phyloP scores from a whole-genome alignment of 805 yeast genomes.

The Pichia heedii region DNA sequence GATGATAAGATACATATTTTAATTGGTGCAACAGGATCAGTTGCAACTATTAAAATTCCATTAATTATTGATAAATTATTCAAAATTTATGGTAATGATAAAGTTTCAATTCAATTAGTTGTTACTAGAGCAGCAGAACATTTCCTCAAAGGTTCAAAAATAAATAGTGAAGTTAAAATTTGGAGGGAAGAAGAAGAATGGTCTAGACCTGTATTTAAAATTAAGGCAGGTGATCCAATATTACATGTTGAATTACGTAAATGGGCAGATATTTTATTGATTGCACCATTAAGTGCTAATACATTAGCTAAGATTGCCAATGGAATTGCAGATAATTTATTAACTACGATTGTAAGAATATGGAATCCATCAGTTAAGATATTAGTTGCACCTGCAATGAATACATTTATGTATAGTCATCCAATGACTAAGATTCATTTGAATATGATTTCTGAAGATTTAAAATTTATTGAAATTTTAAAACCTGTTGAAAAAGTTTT shows the following conservation, averaged over 20 bases:
- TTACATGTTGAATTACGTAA: conserved; percentile 89
- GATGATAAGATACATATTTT: conserved; percentile 83
- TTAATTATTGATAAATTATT: conserved; percentile 78
- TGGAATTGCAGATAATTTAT: conserved; percentile 86
- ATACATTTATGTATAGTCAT: conserved; percentile 82
- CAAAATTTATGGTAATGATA: conserved; percentile 64
- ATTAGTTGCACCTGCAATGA: conserved; percentile 92
- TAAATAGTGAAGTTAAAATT: conserved; percentile 62
- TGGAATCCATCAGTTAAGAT: conserved; percentile 93
- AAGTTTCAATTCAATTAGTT: conserved; percentile 75
- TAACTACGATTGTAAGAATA: conserved; percentile 85
- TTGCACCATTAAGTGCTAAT: conserved; percentile 94
- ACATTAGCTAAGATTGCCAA: conserved; percentile 81
- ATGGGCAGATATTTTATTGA: conserved; percentile 91
- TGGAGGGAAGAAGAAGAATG: conserved; percentile 97
- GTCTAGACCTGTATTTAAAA: conserved; percentile 41
- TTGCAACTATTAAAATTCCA: conserved; percentile 92
- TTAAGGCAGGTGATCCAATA: conserved; percentile 81
- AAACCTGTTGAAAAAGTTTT: conserved; percentile 92
- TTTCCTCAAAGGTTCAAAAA: conserved; percentile 49
- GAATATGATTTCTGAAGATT: conserved; percentile 68
- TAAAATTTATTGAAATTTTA: conserved; percentile 92
- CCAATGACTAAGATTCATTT: conserved; percentile 81
- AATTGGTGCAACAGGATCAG: conserved; percentile 92
- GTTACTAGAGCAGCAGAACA: conserved; percentile 81